A percentile compares a stretch with the other conserved stretches of the same genome.
phyloP scores from a whole-genome alignment of 306 rosid genomes.

The Sophora flavescens region DNA sequence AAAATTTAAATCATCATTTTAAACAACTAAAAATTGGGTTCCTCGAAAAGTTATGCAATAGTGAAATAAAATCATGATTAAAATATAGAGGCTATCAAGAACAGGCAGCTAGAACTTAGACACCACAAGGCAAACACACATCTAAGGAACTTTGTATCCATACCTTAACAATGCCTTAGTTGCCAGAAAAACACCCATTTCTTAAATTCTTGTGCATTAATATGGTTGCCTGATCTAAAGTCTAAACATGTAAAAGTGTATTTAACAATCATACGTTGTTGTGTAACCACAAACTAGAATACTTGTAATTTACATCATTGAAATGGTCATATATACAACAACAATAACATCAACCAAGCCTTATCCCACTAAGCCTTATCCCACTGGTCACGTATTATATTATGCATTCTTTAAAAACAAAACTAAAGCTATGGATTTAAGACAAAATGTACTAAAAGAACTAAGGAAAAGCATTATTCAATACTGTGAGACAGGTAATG shows the following conservation, averaged over 20 bases:
- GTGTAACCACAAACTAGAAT: not conserved
- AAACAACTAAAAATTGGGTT: not conserved
- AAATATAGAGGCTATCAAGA: conserved; percentile 10
- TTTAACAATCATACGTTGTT: not conserved
- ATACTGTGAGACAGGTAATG: not conserved
- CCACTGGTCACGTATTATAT: not conserved
- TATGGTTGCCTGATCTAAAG: not conserved
- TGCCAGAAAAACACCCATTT: not conserved
- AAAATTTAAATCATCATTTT: not conserved
- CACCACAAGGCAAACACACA: not conserved
- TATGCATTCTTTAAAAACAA: not conserved
- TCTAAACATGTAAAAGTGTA: not conserved
- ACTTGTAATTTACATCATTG: not conserved
- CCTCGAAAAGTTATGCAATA: not conserved
- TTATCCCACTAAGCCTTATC: not conserved
- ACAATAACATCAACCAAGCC: not conserved
- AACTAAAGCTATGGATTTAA: not conserved
- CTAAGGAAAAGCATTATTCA: not conserved
- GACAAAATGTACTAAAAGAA: not conserved
- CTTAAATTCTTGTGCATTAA: conserved; percentile 14
- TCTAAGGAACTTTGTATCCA: not conserved
- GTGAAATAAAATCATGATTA: not conserved
- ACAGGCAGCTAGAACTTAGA: conserved; percentile 8
- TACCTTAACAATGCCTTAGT: not conserved
- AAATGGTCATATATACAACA: not conserved